Conservation (phyloP, 768 basidiomycete genomes). For the Brasilioporus rufonigricans region DNA sequence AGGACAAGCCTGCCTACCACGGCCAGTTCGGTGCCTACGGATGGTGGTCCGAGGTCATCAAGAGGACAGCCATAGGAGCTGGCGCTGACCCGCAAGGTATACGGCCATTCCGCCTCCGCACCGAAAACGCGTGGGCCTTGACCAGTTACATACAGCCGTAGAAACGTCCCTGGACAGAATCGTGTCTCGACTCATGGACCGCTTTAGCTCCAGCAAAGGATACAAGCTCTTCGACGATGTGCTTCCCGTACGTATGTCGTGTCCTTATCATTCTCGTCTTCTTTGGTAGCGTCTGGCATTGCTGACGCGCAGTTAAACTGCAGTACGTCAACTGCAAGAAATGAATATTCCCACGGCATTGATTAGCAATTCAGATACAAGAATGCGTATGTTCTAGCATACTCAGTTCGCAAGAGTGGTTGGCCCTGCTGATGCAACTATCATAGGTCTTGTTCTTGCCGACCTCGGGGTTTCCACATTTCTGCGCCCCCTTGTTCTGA, state of each 20-base stretch:
- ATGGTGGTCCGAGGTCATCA: constrained; percentile 83
- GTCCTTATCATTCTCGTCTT: neutral
- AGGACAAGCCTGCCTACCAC: constrained; percentile 56
- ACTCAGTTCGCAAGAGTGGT: neutral
- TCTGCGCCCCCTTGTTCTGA: constrained; percentile 59
- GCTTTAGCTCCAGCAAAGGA: constrained; percentile 70
- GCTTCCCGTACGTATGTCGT: constrained; percentile 42
- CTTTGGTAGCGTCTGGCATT: neutral
- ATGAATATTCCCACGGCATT: constrained; percentile 53
- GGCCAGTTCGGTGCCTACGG: constrained; percentile 42
- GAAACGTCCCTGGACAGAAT: constrained; percentile 53
- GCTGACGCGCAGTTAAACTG: neutral
- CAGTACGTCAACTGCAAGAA: constrained; percentile 47
- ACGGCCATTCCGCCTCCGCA: constrained; percentile 16
- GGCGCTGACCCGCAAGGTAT: constrained; percentile 60
- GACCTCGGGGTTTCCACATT: constrained; percentile 55
- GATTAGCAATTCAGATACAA: constrained; percentile 69
- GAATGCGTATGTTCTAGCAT: constrained; percentile 55
- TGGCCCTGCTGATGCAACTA: neutral
- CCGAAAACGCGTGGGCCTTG: constrained; percentile 20
- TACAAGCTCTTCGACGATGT: constrained; percentile 60
- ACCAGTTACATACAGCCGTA: constrained; percentile 43
- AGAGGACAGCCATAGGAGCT: constrained; percentile 69
- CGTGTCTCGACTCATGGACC: constrained; percentile 55
- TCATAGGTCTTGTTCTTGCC: constrained; percentile 47